Percentiles rank a stretch among this genome's conserved stretches.
These are phyloP conservation scores for Termitomyces titanicus DNA, from an alignment of 768 basidiomycete genomes.

Conservation along the genomic window DNA sequence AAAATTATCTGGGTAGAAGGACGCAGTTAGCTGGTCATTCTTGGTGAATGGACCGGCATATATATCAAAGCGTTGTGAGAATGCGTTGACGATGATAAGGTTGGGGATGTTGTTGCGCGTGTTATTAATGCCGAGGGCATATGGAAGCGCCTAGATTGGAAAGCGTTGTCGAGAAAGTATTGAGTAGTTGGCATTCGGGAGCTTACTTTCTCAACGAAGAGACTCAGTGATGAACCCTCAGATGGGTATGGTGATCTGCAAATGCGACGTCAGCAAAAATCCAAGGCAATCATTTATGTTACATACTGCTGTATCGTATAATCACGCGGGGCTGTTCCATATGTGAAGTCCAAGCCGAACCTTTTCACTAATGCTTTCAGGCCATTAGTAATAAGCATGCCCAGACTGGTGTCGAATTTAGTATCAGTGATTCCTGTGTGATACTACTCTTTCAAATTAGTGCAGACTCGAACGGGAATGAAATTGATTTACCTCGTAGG, in stretches of 20 bases:
- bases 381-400: slow-evolving; percentile 50
- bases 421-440: slow-evolving; percentile 52
- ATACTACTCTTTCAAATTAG: slow-evolving; percentile 38
- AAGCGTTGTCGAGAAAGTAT: background rate
- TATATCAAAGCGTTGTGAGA: slow-evolving; percentile 62
- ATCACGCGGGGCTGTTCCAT: slow-evolving; percentile 74
- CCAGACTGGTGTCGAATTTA: slow-evolving; percentile 60
- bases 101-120: slow-evolving; percentile 55
- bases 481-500: slow-evolving; percentile 52
- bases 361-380: slow-evolving; percentile 46
- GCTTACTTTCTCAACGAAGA: slow-evolving; percentile 47
- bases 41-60: slow-evolving; percentile 70
- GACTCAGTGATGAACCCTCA: slow-evolving; percentile 53
- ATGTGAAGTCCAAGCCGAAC: slow-evolving; percentile 62
- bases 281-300: background rate
- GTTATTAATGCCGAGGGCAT: slow-evolving; percentile 60
- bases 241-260: slow-evolving; percentile 60
- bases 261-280: slow-evolving; percentile 1
- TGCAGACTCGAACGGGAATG: background rate
- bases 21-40: slow-evolving; percentile 76
- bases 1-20: slow-evolving; percentile 67
- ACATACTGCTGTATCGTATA: slow-evolving; percentile 63
- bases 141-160: slow-evolving; percentile 43
- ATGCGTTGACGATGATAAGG: slow-evolving; percentile 64
- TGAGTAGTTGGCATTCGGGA: background rate